phyloP scores from a whole-genome alignment of 768 basidiomycete genomes.

The Pisolithus albus region DNA sequence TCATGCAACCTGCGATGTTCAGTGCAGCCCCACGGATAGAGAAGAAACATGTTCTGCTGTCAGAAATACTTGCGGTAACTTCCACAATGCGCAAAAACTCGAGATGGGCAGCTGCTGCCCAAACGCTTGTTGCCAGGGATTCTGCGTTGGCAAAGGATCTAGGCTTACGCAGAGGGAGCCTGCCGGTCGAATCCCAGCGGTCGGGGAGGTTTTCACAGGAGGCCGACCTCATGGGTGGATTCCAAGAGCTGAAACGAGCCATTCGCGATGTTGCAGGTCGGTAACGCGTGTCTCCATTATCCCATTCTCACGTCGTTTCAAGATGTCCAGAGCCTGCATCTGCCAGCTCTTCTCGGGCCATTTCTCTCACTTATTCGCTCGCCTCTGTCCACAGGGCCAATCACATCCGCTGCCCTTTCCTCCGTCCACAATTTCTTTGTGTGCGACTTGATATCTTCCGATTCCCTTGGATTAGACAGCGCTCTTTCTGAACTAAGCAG shows the following conservation, averaged over 20 bases:
- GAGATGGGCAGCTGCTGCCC: slow-evolving; percentile 79
- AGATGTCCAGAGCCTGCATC: slow-evolving; percentile 57
- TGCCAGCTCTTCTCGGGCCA: slow-evolving; percentile 66
- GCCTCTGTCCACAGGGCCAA: slow-evolving; percentile 91
- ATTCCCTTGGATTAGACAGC: slow-evolving; percentile 49
- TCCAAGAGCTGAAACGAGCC: slow-evolving; percentile 74
- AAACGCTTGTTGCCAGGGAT: slow-evolving; percentile 55
- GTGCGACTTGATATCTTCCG: slow-evolving; percentile 60
- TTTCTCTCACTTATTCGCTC: slow-evolving; percentile 94
- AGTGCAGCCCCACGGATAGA: slow-evolving; percentile 32
- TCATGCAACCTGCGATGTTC: slow-evolving; percentile 13
- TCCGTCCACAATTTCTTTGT: slow-evolving; percentile 85
- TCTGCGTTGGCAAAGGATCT: slow-evolving; percentile 67
- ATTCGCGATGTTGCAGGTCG: slow-evolving; percentile 64
- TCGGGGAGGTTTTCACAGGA: slow-evolving; percentile 56
- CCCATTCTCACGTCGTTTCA: slow-evolving; percentile 12
- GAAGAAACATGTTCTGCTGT: slow-evolving; percentile 74
- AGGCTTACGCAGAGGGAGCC: slow-evolving; percentile 59
- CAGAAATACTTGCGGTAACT: slow-evolving; percentile 88
- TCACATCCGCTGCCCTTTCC: slow-evolving; percentile 89
- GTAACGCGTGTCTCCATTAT: slow-evolving; percentile 15
- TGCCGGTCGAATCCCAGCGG: slow-evolving; percentile 35
- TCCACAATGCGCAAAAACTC: slow-evolving; percentile 97
- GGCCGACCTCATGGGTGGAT: slow-evolving; percentile 83
- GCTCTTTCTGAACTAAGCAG: slow-evolving; percentile 81